Percentiles rank a stretch among this genome's conserved stretches.
Conservation (phyloP, 352 stramenopile species). For the Phytophthora uliginosa region DNA sequence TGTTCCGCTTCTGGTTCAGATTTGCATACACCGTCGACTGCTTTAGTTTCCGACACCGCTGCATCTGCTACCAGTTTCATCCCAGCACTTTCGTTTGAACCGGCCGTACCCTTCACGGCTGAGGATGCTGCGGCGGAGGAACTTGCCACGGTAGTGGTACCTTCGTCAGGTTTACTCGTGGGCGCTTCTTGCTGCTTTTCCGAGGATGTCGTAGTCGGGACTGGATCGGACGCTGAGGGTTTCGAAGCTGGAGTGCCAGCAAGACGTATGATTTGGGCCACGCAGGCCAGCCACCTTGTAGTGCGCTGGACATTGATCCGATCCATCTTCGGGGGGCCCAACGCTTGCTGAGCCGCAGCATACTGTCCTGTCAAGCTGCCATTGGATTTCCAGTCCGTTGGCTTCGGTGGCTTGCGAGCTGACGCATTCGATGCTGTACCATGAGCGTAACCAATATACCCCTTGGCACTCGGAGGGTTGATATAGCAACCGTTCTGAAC, state of each 20-base stretch:
- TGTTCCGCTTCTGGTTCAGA: slow-evolving; percentile 15
- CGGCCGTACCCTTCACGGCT: neutral
- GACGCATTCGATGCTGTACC: slow-evolving; percentile 20
- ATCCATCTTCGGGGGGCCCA: slow-evolving; percentile 81
- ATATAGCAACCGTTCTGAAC: slow-evolving; percentile 71
- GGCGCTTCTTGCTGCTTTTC: neutral
- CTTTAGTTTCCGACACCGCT: neutral
- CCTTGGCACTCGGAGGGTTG: slow-evolving; percentile 49
- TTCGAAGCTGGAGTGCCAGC: slow-evolving; percentile 36
- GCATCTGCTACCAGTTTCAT: neutral
- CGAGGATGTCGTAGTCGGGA: neutral
- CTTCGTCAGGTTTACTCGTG: neutral
- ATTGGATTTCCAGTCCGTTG: slow-evolving; percentile 31
- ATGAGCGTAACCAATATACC: slow-evolving; percentile 22
- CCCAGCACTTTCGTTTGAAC: slow-evolving; percentile 8
- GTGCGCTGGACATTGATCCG: slow-evolving; percentile 84
- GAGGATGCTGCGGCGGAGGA: neutral
- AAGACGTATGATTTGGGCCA: slow-evolving; percentile 76
- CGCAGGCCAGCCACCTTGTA: slow-evolving; percentile 72
- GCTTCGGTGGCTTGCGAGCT: slow-evolving; percentile 29
- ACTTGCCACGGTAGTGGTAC: neutral
- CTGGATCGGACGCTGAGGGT: neutral
- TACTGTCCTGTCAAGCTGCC: slow-evolving; percentile 28
- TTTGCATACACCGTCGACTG: slow-evolving; percentile 12
- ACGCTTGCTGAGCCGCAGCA: slow-evolving; percentile 24